Percentiles rank a stretch among this genome's conserved stretches.
phyloP scores from a whole-genome alignment of 495 filamentous ascomycete genomes.

The Clavariopsis aquatica region DNA sequence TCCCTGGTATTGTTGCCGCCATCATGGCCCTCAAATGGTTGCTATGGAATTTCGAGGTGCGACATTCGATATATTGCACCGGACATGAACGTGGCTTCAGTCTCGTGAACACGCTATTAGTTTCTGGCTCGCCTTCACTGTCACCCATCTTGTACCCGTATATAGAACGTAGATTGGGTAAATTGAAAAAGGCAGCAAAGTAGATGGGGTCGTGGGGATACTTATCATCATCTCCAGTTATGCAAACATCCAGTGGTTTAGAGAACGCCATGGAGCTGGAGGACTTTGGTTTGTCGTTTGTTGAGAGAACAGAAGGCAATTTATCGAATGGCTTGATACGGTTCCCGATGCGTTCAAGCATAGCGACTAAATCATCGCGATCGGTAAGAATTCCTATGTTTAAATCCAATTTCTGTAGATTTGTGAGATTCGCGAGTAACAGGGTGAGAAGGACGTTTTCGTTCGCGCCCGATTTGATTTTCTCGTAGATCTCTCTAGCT shows the following conservation, averaged over 20 bases:
- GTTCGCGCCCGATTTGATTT: slow-evolving; percentile 1
- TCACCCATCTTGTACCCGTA: slow-evolving; percentile 1
- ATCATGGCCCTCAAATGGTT: not conserved
- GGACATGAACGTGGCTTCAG: slow-evolving; percentile 2
- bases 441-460: slow-evolving; percentile 1
- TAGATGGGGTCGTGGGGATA: not conserved
- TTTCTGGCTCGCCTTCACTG: not conserved
- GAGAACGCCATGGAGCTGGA: not conserved
- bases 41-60: not conserved
- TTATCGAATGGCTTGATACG: not conserved
- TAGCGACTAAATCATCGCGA: not conserved
- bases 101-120: not conserved
- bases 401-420: not conserved
- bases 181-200: not conserved
- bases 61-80: slow-evolving; percentile 3
- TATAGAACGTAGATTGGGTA: slow-evolving; percentile 5
- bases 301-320: not conserved
- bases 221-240: not conserved
- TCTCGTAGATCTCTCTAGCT: slow-evolving; percentile 5
- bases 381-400: not conserved
- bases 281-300: not conserved
- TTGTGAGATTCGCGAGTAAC: not conserved
- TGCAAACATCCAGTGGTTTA: not conserved
- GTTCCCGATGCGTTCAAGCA: not conserved
- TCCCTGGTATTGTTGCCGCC: not conserved